Percentiles rank a stretch among this genome's conserved stretches.
Conservation (phyloP, 163 green algal species). For the Scenedesmus sp. region DNA sequence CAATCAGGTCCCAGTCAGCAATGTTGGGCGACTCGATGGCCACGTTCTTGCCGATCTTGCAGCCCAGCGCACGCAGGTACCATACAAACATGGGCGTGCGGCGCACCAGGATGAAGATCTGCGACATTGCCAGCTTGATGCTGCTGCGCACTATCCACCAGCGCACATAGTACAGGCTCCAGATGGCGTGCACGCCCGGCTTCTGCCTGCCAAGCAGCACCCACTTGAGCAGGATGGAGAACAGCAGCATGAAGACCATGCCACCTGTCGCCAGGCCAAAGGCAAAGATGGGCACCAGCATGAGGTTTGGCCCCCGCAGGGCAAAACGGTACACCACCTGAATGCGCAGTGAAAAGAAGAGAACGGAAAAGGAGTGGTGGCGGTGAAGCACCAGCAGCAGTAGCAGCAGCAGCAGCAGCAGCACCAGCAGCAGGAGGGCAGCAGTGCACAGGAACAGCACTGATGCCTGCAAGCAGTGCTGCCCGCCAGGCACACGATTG, state of each 20-base stretch:
- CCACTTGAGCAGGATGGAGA: neutral
- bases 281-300: neutral
- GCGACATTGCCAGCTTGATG: neutral
- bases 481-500: too few relatives aligned
- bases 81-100: slow-evolving; percentile 4
- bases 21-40: slow-evolving; percentile 28
- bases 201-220: neutral
- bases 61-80: slow-evolving; percentile 25
- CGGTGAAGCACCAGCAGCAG: neutral
- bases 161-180: neutral
- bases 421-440: too few relatives aligned
- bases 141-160: slow-evolving; percentile 1
- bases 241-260: neutral
- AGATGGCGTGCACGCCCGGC: neutral
- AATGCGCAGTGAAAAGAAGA: neutral
- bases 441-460: too few relatives aligned
- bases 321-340: neutral
- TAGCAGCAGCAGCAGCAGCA: neutral
- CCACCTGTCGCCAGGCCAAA: neutral
- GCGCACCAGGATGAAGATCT: neutral
- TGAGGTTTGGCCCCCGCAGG: neutral
- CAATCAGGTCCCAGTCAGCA: slow-evolving; percentile 49
- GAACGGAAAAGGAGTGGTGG: neutral
- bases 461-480: too few relatives aligned
- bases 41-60: slow-evolving; percentile 18